A percentile compares a stretch with the other conserved stretches of the same genome.
Conservation (phyloP, 257 asterid genomes). For the Nemophila menziesii region DNA sequence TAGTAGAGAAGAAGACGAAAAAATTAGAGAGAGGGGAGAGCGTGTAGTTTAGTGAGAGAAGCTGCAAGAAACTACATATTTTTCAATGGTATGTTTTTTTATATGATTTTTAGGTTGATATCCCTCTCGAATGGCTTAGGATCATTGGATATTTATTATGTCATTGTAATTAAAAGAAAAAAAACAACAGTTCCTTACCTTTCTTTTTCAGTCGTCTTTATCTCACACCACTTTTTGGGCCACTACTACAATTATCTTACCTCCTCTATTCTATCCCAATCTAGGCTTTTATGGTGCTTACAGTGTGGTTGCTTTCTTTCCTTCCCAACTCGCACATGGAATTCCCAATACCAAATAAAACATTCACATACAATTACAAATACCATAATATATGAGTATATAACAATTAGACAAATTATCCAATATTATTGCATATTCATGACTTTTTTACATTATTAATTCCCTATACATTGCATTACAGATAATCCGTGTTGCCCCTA, state of each 20-base stretch:
- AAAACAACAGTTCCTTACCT: conserved; percentile 15
- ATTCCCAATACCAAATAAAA: background rate
- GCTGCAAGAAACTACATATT: too few relatives aligned
- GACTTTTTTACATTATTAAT: conserved; percentile 2
- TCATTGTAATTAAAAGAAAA: conserved; percentile 8
- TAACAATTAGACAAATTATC: background rate
- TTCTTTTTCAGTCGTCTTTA: conserved; percentile 16
- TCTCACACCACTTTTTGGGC: conserved; percentile 7
- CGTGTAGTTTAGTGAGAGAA: too few relatives aligned
- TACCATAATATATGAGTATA: background rate
- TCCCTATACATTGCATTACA: background rate
- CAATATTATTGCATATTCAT: conserved; percentile 1
- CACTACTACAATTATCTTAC: conserved; percentile 21
- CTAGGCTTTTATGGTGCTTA: conserved; percentile 13
- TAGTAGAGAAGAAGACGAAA: too few relatives aligned
- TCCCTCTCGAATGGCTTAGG: too few relatives aligned
- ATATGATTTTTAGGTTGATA: too few relatives aligned
- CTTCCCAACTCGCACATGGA: background rate
- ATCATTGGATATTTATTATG: too few relatives aligned
- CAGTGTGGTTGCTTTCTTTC: conserved; percentile 4
- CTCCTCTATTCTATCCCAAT: conserved; percentile 12
- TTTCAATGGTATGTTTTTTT: too few relatives aligned
- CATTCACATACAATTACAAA: background rate
- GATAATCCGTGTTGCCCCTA: background rate
- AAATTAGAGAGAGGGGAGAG: too few relatives aligned